phyloP scores from a whole-genome alignment of 2,329 filamentous ascomycete species.

The Monilinia vaccinii-corymbosi region DNA sequence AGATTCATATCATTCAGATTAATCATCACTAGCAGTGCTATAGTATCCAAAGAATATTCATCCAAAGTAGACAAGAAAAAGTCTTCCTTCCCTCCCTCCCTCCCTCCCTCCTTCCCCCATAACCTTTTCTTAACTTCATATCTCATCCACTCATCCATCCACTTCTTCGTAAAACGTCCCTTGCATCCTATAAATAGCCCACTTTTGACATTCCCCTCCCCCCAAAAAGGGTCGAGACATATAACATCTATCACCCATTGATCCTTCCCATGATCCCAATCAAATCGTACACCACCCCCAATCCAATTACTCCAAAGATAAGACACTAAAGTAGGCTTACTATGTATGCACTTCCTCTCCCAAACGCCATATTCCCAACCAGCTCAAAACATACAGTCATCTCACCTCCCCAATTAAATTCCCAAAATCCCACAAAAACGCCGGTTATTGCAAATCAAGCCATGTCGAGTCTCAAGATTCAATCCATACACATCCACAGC shows the following conservation, averaged over 20 bases:
- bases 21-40: background rate
- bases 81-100: background rate
- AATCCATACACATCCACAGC: constrained; percentile 14
- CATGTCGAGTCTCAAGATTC: constrained; percentile 5
- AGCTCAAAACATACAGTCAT: background rate
- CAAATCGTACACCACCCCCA: background rate
- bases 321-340: background rate
- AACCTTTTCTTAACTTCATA: background rate
- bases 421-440: background rate
- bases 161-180: background rate
- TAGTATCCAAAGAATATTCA: background rate
- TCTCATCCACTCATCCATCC: background rate
- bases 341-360: constrained; percentile 2
- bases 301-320: background rate
- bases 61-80: background rate
- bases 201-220: background rate
- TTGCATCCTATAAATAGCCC: background rate
- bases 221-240: background rate
- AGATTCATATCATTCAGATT: background rate
- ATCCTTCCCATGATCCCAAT: background rate
- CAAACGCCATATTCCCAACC: background rate
- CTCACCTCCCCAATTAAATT: background rate
- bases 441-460: background rate
- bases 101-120: background rate
- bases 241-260: background rate